These are phyloP conservation scores for Penicillium fimorum DNA, from an alignment of 495 filamentous ascomycete genomes.

Conservation along the genomic window DNA sequence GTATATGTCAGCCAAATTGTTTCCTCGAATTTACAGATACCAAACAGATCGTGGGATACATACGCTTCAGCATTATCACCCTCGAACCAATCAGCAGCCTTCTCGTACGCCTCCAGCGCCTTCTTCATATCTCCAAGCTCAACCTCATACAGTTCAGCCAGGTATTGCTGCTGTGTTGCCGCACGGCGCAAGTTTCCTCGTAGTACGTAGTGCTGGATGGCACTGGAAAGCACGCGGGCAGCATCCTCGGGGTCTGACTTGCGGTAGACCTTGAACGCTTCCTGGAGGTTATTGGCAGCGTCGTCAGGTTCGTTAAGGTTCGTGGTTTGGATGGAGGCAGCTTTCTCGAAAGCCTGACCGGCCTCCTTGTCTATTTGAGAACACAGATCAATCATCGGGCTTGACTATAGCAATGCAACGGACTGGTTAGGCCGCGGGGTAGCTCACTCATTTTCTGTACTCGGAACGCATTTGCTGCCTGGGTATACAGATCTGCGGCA, in stretches of 20 bases:
- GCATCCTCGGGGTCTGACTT: constrained; percentile 78
- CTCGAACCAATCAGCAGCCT: constrained; percentile 84
- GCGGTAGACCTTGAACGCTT: constrained; percentile 83
- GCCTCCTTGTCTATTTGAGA: constrained; percentile 66
- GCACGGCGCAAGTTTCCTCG: constrained; percentile 87
- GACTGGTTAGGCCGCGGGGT: constrained; percentile 13
- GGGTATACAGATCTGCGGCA: constrained; percentile 75
- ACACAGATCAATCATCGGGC: neutral
- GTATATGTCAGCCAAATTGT: constrained; percentile 7
- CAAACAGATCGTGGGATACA: constrained; percentile 23
- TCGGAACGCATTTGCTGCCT: constrained; percentile 80
- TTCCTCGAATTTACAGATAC: neutral
- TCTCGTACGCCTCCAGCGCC: constrained; percentile 75
- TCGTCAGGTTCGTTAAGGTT: constrained; percentile 87
- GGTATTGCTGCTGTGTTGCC: constrained; percentile 80
- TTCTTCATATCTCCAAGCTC: constrained; percentile 73
- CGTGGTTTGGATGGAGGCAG: constrained; percentile 69
- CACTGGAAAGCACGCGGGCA: constrained; percentile 66
- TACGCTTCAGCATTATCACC: constrained; percentile 83
- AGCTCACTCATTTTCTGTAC: constrained; percentile 65
- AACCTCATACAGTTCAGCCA: constrained; percentile 78
- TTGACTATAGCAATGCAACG: neutral
- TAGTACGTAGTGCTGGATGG: constrained; percentile 74
- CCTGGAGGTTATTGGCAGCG: constrained; percentile 73
- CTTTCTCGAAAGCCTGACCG: constrained; percentile 74